A percentile compares a stretch with the other conserved stretches of the same genome.
These are phyloP conservation scores for Hericium erinaceus DNA, from an alignment of 768 basidiomycete genomes.

Conservation along the genomic window DNA sequence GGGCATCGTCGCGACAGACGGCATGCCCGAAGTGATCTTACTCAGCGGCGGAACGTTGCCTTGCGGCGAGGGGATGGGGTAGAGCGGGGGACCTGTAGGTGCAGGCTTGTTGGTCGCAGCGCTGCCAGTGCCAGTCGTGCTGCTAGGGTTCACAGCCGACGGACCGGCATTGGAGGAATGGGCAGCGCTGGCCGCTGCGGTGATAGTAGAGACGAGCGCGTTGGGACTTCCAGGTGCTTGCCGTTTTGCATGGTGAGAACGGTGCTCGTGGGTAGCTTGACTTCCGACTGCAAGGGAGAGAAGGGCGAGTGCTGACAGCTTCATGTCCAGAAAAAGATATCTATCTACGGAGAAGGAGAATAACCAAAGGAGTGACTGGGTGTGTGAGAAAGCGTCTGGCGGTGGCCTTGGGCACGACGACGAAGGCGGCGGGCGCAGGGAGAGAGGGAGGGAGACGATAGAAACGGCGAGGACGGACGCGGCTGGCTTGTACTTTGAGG, in stretches of 20 bases:
- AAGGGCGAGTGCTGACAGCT: conserved; percentile 17
- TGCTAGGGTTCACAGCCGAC: too few species aligned
- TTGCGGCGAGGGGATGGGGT: background rate
- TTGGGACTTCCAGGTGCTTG: too few species aligned
- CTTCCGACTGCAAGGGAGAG: conserved; percentile 14
- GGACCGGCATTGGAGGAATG: too few species aligned
- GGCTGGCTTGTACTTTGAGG: background rate
- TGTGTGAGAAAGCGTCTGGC: background rate
- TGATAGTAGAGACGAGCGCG: too few species aligned
- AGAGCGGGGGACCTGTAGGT: background rate
- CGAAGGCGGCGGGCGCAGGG: background rate
- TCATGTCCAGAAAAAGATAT: conserved; percentile 14
- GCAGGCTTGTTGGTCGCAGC: too few species aligned
- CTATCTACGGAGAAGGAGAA: background rate
- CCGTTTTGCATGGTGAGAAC: too few species aligned
- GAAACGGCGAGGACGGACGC: background rate
- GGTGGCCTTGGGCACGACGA: background rate
- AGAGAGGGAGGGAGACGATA: background rate
- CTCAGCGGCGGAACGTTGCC: conserved; percentile 44
- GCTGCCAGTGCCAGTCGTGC: too few species aligned
- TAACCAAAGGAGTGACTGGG: background rate
- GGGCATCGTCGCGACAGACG: conserved; percentile 38
- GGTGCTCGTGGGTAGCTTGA: background rate
- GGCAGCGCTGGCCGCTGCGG: too few species aligned
- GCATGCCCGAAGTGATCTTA: conserved; percentile 55